Evolutionary conservation across 2,329 filamentous ascomycete genomes (phyloP).

Genomic region (Stachybotrys chlorohalonatus): DNA sequence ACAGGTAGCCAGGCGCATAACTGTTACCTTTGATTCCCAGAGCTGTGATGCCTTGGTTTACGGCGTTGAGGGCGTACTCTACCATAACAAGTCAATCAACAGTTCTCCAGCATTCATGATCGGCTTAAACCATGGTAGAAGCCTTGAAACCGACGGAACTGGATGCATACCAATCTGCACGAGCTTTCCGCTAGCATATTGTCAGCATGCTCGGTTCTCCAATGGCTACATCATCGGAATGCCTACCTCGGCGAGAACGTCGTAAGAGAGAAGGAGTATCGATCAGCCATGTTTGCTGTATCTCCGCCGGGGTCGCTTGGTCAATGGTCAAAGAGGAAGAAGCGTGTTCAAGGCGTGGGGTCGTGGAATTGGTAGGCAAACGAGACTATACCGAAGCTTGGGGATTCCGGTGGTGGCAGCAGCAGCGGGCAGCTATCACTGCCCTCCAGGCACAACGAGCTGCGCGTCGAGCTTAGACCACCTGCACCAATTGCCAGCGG

Average conservation of each 20-base stretch:
- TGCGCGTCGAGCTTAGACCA: constrained; percentile 25
- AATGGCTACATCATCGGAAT: constrained; percentile 16
- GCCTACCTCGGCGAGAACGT: constrained; percentile 98
- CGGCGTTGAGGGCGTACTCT: constrained; percentile 99
- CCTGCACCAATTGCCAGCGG: constrained; percentile 1
- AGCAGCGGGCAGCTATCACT: constrained; percentile 11
- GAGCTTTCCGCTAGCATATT: constrained; percentile 73
- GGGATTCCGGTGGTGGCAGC: background rate
- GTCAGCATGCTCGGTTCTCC: constrained; percentile 31
- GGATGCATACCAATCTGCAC: constrained; percentile 73
- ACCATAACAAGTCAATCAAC: background rate
- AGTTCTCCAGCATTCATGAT: background rate
- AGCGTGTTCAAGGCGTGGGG: background rate
- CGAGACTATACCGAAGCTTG: background rate
- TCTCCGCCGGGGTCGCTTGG: background rate
- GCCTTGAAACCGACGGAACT: background rate
- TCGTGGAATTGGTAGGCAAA: background rate
- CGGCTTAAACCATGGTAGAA: background rate
- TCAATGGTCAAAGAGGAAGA: background rate
- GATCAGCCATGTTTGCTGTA: constrained; percentile 67
- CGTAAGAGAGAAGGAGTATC: constrained; percentile 98
- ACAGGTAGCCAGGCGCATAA: background rate
- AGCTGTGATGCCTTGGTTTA: constrained; percentile 98
- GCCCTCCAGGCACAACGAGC: constrained; percentile 25
- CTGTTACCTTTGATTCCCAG: constrained; percentile 89